Conservation (phyloP, 805 yeast species). For the Candida nemodendra region DNA sequence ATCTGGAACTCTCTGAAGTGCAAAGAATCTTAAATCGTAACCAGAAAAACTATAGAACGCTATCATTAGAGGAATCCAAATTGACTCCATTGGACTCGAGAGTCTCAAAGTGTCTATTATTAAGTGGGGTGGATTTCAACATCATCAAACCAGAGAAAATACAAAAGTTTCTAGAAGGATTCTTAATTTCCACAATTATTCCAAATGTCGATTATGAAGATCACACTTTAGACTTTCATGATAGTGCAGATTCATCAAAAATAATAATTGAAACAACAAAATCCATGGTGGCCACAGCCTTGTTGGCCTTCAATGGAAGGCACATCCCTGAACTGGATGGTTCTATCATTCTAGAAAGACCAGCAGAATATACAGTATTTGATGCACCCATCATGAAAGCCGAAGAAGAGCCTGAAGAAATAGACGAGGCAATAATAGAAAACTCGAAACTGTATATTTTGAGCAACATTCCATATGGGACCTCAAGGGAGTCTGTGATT, state of each 20-base stretch:
- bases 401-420: conserved; percentile 43
- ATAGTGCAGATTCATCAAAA: conserved; percentile 31
- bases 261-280: conserved; percentile 53
- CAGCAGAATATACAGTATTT: conserved; percentile 40
- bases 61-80: conserved; percentile 22
- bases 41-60: conserved; percentile 11
- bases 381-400: conserved; percentile 47
- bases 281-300: conserved; percentile 53
- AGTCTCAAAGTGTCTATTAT: conserved; percentile 23
- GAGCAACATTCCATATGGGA: conserved; percentile 41
- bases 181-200: conserved; percentile 43
- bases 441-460: conserved; percentile 27
- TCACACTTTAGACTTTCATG: conserved; percentile 28
- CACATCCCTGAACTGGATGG: conserved; percentile 32
- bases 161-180: conserved; percentile 44
- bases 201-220: conserved; percentile 37
- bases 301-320: conserved; percentile 42
- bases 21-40: conserved; percentile 18
- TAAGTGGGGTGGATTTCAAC: conserved; percentile 22
- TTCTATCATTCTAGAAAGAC: conserved; percentile 38
- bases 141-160: conserved; percentile 32
- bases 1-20: conserved; percentile 38
- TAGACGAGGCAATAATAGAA: conserved; percentile 41
- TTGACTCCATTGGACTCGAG: conserved; percentile 28
- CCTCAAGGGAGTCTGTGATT: conserved; percentile 42